Evolutionary conservation across 257 asterid genomes (phyloP).

Genomic region (Solanum paucissectum): DNA sequence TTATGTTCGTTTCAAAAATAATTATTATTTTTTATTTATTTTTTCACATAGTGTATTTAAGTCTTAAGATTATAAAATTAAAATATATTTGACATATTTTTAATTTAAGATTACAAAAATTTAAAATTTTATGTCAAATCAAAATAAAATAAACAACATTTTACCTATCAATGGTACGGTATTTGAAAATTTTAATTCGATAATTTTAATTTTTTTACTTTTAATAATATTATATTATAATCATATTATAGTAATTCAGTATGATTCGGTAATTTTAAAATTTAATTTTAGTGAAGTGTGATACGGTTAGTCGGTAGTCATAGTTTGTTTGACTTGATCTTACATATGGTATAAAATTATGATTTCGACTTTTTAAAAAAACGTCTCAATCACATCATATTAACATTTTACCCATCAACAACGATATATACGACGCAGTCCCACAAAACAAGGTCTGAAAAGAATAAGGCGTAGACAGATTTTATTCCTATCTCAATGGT

Average conservation of each 20-base stretch:
- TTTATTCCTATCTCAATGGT: background rate
- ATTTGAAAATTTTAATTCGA: background rate
- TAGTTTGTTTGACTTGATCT: background rate
- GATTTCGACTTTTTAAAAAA: background rate
- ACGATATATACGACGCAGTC: accelerated
- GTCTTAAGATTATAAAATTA: no score
- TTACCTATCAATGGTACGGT: background rate
- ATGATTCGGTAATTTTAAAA: background rate
- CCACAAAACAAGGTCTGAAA: background rate
- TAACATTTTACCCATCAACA: background rate
- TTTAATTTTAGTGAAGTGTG: background rate
- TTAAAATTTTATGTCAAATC: no score
- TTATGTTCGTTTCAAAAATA: no score
- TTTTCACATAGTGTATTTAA: background rate
- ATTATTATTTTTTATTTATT: no score
- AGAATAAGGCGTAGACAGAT: background rate
- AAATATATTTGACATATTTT: no score
- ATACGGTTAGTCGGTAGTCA: background rate
- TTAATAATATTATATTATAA: background rate
- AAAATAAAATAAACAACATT: no score
- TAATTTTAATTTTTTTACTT: background rate
- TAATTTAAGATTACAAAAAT: no score
- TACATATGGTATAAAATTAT: background rate
- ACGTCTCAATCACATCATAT: background rate
- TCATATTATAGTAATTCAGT: background rate